Percentiles rank a stretch among this genome's conserved stretches.
These are phyloP conservation scores for Turritis glabra DNA, from an alignment of 345 rosid species.

Conservation along the genomic window DNA sequence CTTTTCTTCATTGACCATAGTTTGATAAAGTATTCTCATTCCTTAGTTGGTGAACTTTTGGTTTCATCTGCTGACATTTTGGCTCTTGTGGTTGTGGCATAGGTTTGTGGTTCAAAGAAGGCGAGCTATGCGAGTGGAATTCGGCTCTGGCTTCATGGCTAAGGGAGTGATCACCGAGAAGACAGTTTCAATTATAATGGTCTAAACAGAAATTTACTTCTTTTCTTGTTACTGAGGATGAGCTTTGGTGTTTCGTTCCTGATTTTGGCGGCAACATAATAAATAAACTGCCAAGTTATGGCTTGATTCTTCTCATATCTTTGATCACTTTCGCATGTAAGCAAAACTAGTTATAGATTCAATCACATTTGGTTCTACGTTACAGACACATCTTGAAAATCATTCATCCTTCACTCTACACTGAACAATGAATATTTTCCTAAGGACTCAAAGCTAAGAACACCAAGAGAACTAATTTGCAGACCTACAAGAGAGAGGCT, in stretches of 20 bases:
- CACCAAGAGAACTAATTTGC: neutral
- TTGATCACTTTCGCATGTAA: neutral
- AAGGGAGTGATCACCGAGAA: slow-evolving; percentile 49
- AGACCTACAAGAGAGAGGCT: slow-evolving; percentile 1
- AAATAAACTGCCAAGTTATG: neutral
- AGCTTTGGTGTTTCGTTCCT: slow-evolving; percentile 14
- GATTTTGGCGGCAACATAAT: slow-evolving; percentile 24
- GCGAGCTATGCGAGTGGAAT: slow-evolving; percentile 80
- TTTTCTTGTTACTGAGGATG: slow-evolving; percentile 18
- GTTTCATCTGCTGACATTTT: neutral
- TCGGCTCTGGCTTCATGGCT: slow-evolving; percentile 79
- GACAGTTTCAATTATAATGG: slow-evolving; percentile 2
- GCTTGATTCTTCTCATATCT: neutral
- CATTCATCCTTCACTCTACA: neutral
- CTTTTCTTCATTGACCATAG: neutral
- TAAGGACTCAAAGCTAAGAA: neutral
- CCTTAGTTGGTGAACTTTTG: neutral
- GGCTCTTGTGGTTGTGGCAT: slow-evolving; percentile 23
- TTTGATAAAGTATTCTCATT: neutral
- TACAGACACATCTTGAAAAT: neutral
- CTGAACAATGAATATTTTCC: neutral
- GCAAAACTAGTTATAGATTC: neutral
- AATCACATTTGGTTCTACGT: neutral
- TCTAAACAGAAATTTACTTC: neutral
- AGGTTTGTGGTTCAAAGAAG: slow-evolving; percentile 94